Conservation (phyloP, 805 yeast genomes). For the Candida ovalis region DNA sequence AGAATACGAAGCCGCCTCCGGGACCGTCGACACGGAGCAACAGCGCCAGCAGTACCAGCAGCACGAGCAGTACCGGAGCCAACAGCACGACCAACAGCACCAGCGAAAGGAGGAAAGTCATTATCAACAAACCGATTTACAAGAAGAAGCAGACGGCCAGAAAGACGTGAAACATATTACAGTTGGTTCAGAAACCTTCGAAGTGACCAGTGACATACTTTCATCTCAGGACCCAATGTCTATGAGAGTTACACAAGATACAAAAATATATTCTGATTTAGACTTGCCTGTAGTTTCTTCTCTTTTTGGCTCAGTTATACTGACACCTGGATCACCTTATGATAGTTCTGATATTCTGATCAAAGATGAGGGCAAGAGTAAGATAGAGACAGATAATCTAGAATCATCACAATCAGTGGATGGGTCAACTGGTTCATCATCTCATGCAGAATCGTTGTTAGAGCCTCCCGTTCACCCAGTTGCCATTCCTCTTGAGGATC, state of each 20-base stretch:
- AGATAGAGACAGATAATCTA: neutral
- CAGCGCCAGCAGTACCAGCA: conserved; percentile 2
- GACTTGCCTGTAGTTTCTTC: neutral
- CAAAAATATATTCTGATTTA: neutral
- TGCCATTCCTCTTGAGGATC: conserved; percentile 11
- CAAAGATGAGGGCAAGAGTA: neutral
- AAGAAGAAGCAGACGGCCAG: conserved; percentile 10
- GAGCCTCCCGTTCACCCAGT: conserved; percentile 7
- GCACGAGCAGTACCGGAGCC: conserved; percentile 9
- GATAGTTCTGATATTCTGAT: neutral
- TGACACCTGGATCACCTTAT: neutral
- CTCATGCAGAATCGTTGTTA: conserved; percentile 15
- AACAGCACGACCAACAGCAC: conserved; percentile 7
- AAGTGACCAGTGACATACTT: conserved; percentile 20
- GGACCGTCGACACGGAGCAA: too few species aligned
- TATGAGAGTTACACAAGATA: conserved; percentile 5
- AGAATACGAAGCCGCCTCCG: too few species aligned
- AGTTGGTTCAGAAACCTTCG: conserved; percentile 16
- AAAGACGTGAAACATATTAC: conserved; percentile 10
- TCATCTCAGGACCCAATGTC: conserved; percentile 20
- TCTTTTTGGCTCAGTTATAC: neutral
- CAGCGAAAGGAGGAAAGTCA: conserved; percentile 3
- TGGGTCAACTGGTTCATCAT: neutral
- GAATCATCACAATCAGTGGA: neutral
- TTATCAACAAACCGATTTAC: neutral